A percentile compares a stretch with the other conserved stretches of the same genome.
phyloP scores from a whole-genome alignment of 2,329 filamentous ascomycete genomes.

The Tolypocladium paradoxum region DNA sequence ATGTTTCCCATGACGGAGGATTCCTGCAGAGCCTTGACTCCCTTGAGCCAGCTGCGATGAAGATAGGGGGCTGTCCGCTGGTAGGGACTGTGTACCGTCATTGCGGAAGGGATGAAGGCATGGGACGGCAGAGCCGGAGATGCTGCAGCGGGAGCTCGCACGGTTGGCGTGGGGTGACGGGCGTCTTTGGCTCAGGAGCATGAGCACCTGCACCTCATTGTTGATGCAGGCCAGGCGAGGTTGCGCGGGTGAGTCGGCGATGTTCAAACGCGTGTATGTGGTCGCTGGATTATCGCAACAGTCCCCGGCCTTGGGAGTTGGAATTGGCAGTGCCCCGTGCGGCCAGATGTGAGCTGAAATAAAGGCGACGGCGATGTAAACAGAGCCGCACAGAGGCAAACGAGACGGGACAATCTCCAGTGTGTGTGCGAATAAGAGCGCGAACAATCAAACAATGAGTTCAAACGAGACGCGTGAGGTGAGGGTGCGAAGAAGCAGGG shows the following conservation, averaged over 20 bases:
- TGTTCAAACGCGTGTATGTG: background rate
- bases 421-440: background rate
- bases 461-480: constrained; percentile 1
- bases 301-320: background rate
- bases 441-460: background rate
- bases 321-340: background rate
- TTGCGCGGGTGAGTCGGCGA: background rate
- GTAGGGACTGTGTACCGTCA: constrained; percentile 36
- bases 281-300: background rate
- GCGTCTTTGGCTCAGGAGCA: constrained; percentile 2
- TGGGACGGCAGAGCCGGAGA: constrained; percentile 11
- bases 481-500: background rate
- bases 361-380: background rate
- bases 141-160: background rate
- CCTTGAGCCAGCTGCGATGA: constrained; percentile 41
- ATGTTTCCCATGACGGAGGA: constrained; percentile 32
- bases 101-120: constrained; percentile 28
- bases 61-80: constrained; percentile 42
- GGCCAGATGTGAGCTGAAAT: background rate
- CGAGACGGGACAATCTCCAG: background rate
- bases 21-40: constrained; percentile 31
- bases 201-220: constrained; percentile 5
- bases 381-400: background rate
- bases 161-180: background rate
- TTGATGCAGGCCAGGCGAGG: constrained; percentile 1